A percentile compares a stretch with the other conserved stretches of the same genome.
These are phyloP conservation scores for Cucurbita pepo DNA, from an alignment of 306 rosid genomes.

Conservation along the genomic window DNA sequence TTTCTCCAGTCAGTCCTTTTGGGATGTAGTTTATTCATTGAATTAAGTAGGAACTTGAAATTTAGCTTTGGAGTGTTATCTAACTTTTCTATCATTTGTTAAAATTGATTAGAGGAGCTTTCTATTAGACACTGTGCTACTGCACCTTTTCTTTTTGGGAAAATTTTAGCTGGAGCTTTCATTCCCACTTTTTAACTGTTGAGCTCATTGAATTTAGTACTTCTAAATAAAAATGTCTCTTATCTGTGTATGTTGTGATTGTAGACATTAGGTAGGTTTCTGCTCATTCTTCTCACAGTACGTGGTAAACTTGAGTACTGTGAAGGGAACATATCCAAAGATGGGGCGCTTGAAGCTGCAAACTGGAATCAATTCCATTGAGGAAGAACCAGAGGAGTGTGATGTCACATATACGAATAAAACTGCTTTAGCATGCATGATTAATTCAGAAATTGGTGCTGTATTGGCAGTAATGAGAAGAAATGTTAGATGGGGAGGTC, in stretches of 20 bases:
- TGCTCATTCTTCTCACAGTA: neutral
- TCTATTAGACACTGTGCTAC: neutral
- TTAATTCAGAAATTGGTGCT: slow-evolving; percentile 87
- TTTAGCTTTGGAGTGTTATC: neutral
- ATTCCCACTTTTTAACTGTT: neutral
- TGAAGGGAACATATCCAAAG: neutral
- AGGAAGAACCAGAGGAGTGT: slow-evolving; percentile 83
- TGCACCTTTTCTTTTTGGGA: neutral
- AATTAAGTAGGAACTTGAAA: neutral
- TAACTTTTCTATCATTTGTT: neutral
- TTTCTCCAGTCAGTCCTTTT: neutral
- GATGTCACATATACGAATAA: slow-evolving; percentile 43
- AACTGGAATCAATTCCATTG: slow-evolving; percentile 34
- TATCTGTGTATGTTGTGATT: neutral
- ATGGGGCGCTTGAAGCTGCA: slow-evolving; percentile 10
- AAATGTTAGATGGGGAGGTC: slow-evolving; percentile 92
- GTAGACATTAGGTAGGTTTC: neutral
- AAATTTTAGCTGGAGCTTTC: neutral
- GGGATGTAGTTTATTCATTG: neutral
- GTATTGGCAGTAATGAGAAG: slow-evolving; percentile 96
- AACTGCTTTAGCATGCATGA: slow-evolving; percentile 67
- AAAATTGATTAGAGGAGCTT: neutral
- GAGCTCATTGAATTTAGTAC: neutral
- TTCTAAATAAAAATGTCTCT: neutral
- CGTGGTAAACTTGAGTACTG: neutral